Base-by-base conservation (phyloP, 106 monocot genomes). In the Cymbidium sinense region DNA sequence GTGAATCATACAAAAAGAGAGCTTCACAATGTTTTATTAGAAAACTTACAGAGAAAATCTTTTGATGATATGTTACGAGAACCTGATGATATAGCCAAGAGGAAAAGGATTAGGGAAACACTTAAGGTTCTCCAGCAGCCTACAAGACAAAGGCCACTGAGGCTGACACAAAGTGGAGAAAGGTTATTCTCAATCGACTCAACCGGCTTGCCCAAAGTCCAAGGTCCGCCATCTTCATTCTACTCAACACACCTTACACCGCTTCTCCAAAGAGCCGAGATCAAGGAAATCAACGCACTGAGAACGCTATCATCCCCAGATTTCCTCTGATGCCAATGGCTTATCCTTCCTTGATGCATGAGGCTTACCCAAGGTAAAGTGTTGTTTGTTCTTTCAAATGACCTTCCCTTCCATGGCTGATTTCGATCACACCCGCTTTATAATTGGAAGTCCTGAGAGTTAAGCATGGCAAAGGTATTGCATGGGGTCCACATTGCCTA, bases 91-190 rank as follows among this genome's bases (percentile, higher is more conserved):
- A 70, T 88, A 62, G 77, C 83, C 34, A 92, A 83, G 75, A 86
- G 91, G 81, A 92, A 85, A 80, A 86, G 74, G 18, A 83, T 85
- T 2, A 75, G 81, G 50, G 91, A 88, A 77, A 86, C 85, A 11
- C 83, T 92, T 15, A 78, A 81, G 43, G 86, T 92, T 77, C 77
- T 92, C 33, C 84, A 92, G 75, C 88, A 86, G 91, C 91, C 21
- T 84, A 88, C 64, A 83, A 86, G 93, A 96, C 69, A 91, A 96
- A 77, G 93, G 36, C 93, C 96, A 18, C 82, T 91, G 37, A 94
- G 93, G n/a, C n/a, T 4, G 96, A 94, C 72, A 82, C 78, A n/a
- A n/a, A 33, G 81, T 92, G 15, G 89, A 91, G 55, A 96, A 90
- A 76, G 94, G 94, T 31, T 93, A 89, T 44, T 85, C 80, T 23